phyloP scores from a whole-genome alignment of 2,329 filamentous ascomycete species.

The Emmonsia crescens region DNA sequence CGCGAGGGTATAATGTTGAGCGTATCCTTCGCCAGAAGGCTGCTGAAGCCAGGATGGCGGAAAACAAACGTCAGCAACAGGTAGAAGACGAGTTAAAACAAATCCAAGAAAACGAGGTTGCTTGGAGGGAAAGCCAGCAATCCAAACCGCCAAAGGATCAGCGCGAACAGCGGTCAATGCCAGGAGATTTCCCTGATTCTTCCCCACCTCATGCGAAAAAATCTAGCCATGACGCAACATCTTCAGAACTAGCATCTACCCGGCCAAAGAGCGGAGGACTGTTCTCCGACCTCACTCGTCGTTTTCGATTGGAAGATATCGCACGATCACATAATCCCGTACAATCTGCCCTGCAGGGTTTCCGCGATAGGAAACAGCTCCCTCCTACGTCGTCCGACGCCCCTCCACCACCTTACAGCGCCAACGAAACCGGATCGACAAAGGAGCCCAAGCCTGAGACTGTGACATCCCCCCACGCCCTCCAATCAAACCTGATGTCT shows the following conservation, averaged over 20 bases:
- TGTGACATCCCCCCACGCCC: slow-evolving; percentile 30
- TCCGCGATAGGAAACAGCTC: slow-evolving; percentile 13
- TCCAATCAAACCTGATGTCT: slow-evolving; percentile 49
- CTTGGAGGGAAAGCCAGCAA: slow-evolving; percentile 34
- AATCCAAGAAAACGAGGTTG: slow-evolving; percentile 50
- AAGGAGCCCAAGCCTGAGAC: slow-evolving; percentile 22
- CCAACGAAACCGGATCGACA: slow-evolving; percentile 19
- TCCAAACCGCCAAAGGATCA: slow-evolving; percentile 16
- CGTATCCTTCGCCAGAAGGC: slow-evolving; percentile 82
- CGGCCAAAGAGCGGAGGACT: slow-evolving; percentile 44
- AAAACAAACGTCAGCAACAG: slow-evolving; percentile 63
- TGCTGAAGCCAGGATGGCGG: slow-evolving; percentile 75
- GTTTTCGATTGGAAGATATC: slow-evolving; percentile 54
- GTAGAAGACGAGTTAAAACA: slow-evolving; percentile 61
- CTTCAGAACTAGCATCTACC: slow-evolving; percentile 13
- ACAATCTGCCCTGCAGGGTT: slow-evolving; percentile 23
- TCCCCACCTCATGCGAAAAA: slow-evolving; percentile 35
- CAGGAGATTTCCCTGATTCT: slow-evolving; percentile 61
- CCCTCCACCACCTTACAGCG: slow-evolving; percentile 32
- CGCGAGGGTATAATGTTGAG: slow-evolving; percentile 92
- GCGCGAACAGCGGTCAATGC: slow-evolving; percentile 45
- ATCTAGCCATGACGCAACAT: neutral
- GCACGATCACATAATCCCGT: slow-evolving; percentile 17
- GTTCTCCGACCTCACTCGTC: slow-evolving; percentile 57
- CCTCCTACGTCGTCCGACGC: slow-evolving; percentile 10